These are phyloP conservation scores for Epichloe glyceriae DNA, from an alignment of 2,329 filamentous ascomycete genomes.

Conservation along the genomic window DNA sequence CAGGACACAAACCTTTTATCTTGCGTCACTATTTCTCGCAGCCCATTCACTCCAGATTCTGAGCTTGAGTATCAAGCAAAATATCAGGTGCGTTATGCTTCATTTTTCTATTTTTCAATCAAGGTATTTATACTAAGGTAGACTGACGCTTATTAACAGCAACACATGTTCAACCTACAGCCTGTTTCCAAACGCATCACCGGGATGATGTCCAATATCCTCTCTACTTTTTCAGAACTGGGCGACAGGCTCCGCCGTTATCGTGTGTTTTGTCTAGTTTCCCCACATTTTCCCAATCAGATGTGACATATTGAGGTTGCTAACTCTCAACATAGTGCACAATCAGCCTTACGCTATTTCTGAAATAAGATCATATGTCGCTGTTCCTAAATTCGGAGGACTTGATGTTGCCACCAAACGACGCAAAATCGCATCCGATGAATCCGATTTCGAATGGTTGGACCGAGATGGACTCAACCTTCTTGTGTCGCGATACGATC, in stretches of 20 bases:
- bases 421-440: conserved; percentile 12
- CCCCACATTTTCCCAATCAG: neutral
- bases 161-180: conserved; percentile 13
- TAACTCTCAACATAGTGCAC: neutral
- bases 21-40: conserved; percentile 5
- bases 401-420: conserved; percentile 16
- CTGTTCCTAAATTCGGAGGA: neutral
- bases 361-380: conserved; percentile 13
- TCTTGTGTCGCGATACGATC: conserved; percentile 13
- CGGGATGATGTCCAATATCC: conserved; percentile 18
- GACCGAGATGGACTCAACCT: conserved; percentile 11
- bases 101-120: too few species aligned
- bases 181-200: conserved; percentile 11
- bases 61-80: conserved; percentile 1
- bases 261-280: conserved; percentile 8
- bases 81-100: neutral
- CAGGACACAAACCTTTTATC: neutral
- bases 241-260: conserved; percentile 14
- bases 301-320: neutral
- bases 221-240: conserved; percentile 15
- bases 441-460: conserved; percentile 14
- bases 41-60: neutral
- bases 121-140: neutral
- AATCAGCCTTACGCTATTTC: conserved; percentile 13
- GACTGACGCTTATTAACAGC: conserved; percentile 1